Conservation (phyloP, 768 basidiomycete genomes). For the Cystofilobasidium ferigula region DNA sequence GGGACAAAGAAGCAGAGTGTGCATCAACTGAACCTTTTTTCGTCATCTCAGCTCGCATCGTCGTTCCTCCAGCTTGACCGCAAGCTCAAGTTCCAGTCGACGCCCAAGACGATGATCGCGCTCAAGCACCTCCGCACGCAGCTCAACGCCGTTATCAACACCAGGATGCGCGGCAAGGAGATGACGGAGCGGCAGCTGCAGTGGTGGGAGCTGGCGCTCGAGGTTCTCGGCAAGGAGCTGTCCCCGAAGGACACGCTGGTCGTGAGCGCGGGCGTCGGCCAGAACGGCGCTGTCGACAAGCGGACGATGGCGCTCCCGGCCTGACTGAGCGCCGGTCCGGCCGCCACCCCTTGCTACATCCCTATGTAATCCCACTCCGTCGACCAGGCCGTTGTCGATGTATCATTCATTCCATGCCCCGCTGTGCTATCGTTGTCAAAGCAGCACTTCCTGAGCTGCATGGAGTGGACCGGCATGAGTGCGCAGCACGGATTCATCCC, state of each 20-base stretch:
- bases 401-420: too few species aligned
- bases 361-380: too few species aligned
- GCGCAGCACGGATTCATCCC: too few species aligned
- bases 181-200: conserved; percentile 50
- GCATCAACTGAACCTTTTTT: not conserved
- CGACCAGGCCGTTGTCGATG: too few species aligned
- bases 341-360: too few species aligned
- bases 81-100: conserved; percentile 61
- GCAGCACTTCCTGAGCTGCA: too few species aligned
- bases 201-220: conserved; percentile 65
- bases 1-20: not conserved
- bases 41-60: conserved; percentile 52
- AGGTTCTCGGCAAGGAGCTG: conserved; percentile 31
- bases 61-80: conserved; percentile 67
- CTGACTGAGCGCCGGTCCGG: too few species aligned
- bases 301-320: too few species aligned
- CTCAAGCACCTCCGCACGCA: conserved; percentile 66
- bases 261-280: not conserved
- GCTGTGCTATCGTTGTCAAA: too few species aligned
- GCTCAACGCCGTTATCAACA: conserved; percentile 47
- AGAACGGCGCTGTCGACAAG: not conserved
- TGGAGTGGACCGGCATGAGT: too few species aligned
- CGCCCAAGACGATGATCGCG: conserved; percentile 63
- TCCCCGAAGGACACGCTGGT: not conserved
- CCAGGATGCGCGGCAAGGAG: conserved; percentile 54